Evolutionary conservation across 768 basidiomycete genomes (phyloP), one percentile per base, ranked within the genome.

Genomic region (Strobilomyces dryophilus): DNA sequence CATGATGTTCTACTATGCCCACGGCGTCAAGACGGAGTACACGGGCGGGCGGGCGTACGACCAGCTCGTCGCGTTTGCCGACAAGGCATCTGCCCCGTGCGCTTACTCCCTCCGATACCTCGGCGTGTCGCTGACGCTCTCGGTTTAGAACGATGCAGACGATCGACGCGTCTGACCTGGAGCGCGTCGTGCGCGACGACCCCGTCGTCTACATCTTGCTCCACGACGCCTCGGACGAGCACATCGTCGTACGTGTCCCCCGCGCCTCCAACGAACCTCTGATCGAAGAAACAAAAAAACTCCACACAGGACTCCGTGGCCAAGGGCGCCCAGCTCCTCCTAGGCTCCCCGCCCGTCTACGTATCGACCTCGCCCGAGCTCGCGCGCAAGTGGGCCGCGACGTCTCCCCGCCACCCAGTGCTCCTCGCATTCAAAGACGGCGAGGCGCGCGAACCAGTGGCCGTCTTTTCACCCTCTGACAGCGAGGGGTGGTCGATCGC

Each of bases 1-100:
- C 1, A 90, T 87, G 45, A 73, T 98, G 39, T 71, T 82, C 40
- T 87, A 87, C 75, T 89, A 81, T 26, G 77, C 78, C 12, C 66
- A 67, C 4, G 77, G 80, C 8, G 84, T 77, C 3, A 80, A 75
- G 65, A 81, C 82, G 1, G 93, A 95, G 54, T 95, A 95, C 61
- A 78, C 71, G 1, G 87, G 89, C 24, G 80, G 82, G 1, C 71
- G 95, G 40, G 85, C 81, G 48, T 67, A 95, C 1, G 82, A 85
- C 4, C 80, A 84, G 40, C 73, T 99, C 60, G 76, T 80, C 57
- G 71, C 75, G 0, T 99, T 93, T 66, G 82, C 86, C 0, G 80
- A 84, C 59, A 90, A 86, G 66, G 89, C 91, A 0, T 76, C 80
- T 29, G 76, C 81, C 6, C 79, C 84, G 89, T 93, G 61, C 62